These are phyloP conservation scores for Blastobotrys arbuscula DNA, from an alignment of 1,139 yeast genomes.

Conservation along the genomic window DNA sequence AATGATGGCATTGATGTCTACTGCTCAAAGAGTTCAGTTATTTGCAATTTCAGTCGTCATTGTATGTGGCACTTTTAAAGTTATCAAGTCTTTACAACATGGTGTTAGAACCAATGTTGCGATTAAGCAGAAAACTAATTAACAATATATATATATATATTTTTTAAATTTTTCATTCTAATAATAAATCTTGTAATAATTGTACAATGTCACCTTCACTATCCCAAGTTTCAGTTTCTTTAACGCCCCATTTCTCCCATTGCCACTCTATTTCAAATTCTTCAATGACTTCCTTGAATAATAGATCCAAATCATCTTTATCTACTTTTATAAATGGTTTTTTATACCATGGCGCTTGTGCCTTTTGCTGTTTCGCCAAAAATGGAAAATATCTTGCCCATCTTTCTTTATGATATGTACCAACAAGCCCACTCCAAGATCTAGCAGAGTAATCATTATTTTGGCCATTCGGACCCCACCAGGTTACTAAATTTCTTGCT, in stretches of 20 bases:
- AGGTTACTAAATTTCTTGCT: slow-evolving; percentile 19
- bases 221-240: background rate
- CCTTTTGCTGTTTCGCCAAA: slow-evolving; percentile 1
- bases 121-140: slow-evolving; percentile 1
- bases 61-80: slow-evolving; percentile 6
- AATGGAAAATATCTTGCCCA: slow-evolving; percentile 16
- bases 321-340: background rate
- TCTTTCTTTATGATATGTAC: slow-evolving; percentile 15
- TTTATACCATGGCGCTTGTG: background rate
- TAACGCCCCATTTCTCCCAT: slow-evolving; percentile 2
- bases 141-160: background rate
- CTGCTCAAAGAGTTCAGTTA: slow-evolving; percentile 8
- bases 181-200: slow-evolving; percentile 1
- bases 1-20: slow-evolving; percentile 7
- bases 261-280: slow-evolving; percentile 9
- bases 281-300: slow-evolving; percentile 1
- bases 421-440: slow-evolving; percentile 21
- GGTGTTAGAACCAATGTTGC: slow-evolving; percentile 1
- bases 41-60: slow-evolving; percentile 5
- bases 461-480: slow-evolving; percentile 19
- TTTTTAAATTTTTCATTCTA: background rate
- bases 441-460: slow-evolving; percentile 18
- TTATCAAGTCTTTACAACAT: slow-evolving; percentile 4
- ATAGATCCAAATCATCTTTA: slow-evolving; percentile 1
- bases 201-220: slow-evolving; percentile 7